Conservation (phyloP, 768 basidiomycete genomes). For the Cyathus striatus region DNA sequence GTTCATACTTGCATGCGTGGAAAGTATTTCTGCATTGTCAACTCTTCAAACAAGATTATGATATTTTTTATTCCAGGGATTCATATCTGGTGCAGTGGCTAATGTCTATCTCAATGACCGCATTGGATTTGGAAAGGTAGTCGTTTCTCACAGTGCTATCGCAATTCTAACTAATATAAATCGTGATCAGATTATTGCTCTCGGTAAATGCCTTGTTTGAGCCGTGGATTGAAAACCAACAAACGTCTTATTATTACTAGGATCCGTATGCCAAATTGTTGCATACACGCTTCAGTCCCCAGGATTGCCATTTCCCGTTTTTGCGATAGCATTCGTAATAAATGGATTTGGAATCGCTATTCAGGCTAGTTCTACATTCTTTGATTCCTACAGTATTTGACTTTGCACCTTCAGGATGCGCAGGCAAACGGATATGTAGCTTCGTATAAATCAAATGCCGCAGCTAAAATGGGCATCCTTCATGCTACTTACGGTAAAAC, state of each 20-base stretch:
- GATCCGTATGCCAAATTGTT: conserved; percentile 45
- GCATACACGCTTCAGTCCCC: conserved; percentile 50
- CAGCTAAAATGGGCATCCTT: conserved; percentile 64
- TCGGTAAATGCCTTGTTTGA: conserved; percentile 6
- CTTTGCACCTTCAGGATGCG: conserved; percentile 42
- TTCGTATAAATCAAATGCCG: conserved; percentile 45
- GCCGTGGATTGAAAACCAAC: neutral
- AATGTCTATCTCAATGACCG: conserved; percentile 32
- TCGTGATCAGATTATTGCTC: conserved; percentile 11
- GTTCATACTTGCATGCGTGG: conserved; percentile 41
- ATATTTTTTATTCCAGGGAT: conserved; percentile 25
- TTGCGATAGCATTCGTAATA: conserved; percentile 42
- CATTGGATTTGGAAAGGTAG: conserved; percentile 41
- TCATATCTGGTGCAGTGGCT: conserved; percentile 28
- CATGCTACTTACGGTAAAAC: conserved; percentile 57
- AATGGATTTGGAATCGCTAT: conserved; percentile 39
- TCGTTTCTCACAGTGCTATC: conserved; percentile 4
- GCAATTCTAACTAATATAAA: neutral
- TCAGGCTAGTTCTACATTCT: conserved; percentile 26
- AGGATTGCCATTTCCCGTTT: conserved; percentile 60
- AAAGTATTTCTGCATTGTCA: conserved; percentile 10
- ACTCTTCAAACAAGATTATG: neutral
- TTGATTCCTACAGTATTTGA: neutral
- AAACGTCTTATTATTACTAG: conserved; percentile 18
- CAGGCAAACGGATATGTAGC: conserved; percentile 72